Evolutionary conservation across 73 alveolate genomes (phyloP).

Genomic region (Blepharisma stoltei): DNA sequence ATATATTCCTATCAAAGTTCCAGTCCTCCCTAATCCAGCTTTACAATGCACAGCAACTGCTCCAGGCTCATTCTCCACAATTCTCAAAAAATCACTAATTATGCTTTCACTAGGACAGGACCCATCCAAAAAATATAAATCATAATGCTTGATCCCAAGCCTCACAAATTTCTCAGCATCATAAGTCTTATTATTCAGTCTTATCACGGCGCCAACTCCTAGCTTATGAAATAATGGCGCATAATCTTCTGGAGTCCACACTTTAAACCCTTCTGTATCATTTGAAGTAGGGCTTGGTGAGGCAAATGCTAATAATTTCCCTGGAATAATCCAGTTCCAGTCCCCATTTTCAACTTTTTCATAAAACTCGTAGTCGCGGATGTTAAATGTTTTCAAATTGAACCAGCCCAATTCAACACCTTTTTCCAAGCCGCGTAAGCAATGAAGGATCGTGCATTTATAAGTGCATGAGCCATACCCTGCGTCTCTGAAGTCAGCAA

Average conservation of each 20-base stretch:
- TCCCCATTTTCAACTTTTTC: constrained; percentile 90
- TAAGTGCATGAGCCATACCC: constrained; percentile 85
- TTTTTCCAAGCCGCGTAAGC: constrained; percentile 76
- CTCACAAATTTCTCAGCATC: constrained; percentile 65
- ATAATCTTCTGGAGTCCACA: constrained; percentile 88
- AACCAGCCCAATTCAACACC: constrained; percentile 78
- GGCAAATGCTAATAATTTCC: constrained; percentile 65
- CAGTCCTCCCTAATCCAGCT: constrained; percentile 98
- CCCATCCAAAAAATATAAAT: constrained; percentile 91
- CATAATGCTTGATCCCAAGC: constrained; percentile 74
- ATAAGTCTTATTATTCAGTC: constrained; percentile 80
- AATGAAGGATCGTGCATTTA: constrained; percentile 78
- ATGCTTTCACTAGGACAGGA: constrained; percentile 88
- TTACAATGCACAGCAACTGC: constrained; percentile 96
- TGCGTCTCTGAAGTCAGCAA: constrained; percentile 85
- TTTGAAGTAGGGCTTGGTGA: constrained; percentile 56
- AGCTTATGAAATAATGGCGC: constrained; percentile 83
- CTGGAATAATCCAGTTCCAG: constrained; percentile 82
- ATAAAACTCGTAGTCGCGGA: constrained; percentile 69
- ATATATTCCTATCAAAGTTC: constrained; percentile 84
- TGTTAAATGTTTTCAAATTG: constrained; percentile 65
- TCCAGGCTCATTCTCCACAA: constrained; percentile 77
- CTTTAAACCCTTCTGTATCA: constrained; percentile 61
- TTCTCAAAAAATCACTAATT: constrained; percentile 67
- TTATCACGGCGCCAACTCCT: constrained; percentile 72